Base-by-base conservation (phyloP, 345 rosid species). In the Conringia planisiliqua region DNA sequence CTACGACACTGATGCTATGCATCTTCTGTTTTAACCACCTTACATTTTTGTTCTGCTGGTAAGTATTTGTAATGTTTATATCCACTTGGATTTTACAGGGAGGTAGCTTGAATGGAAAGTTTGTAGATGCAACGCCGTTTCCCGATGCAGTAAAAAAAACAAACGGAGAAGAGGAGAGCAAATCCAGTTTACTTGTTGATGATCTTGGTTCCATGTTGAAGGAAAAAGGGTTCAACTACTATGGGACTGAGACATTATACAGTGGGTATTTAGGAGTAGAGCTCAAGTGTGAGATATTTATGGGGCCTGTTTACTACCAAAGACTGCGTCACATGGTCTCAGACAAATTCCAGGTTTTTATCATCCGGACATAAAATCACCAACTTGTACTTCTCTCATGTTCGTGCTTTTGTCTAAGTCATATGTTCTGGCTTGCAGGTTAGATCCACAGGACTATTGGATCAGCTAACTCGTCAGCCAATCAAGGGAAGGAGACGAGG, bases 291-390 rank as follows among this genome's bases (percentile, higher is more conserved):
- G 99, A 91, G 78, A 92, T 94, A 62, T 94, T 92, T 82, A 89
- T 94, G 47, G 99, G 97, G 13, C 97, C 99, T 58, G 97, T 92
- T 65, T 94, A 94, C 80, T 95, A 95, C 82, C 99, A 95, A 78
- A 90, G 99, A 27, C 92, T 95, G 57, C 86, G 97, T 40, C 99
- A 94, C 84, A 95, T 92, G 99, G 99, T 95, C 79, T 92, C 99
- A 0, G 97, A 95, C 85, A 95, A 92, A 79, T 95, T 86, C 78
- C 99, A 90, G 97, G 98, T 83, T 70, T 36, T 40, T 16, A 44
- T 38, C 27, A 9, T 30, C 38, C 52, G 17, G 61, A 48, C 30
- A 42, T 22, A 39, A 27, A 5, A 6, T 33, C 40, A 29, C 61
- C 52, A 27, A 38, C 60, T 47, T 50, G 32, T 47, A 39, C 39